Percentiles rank a stretch among this genome's conserved stretches.
These are phyloP conservation scores for Tuctoria greenei DNA, from an alignment of 176 grass and related monocot genomes.

Conservation along the genomic window DNA sequence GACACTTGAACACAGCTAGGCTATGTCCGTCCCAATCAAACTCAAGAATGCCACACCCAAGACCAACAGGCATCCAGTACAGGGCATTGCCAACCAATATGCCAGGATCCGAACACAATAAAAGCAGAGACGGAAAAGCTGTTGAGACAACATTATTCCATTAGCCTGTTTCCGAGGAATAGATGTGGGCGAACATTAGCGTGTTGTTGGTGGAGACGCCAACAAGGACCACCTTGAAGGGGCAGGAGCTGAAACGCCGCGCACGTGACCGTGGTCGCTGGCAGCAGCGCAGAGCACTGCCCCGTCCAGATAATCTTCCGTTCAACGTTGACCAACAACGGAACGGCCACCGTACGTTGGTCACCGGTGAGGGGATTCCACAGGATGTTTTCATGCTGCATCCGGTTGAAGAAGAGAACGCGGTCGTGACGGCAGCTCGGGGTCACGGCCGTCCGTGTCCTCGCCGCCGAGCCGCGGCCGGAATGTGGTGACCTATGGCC, in stretches of 20 bases:
- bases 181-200: neutral
- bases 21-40: slow-evolving; percentile 1
- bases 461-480: too few species aligned
- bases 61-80: slow-evolving; percentile 1
- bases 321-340: neutral
- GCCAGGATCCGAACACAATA: neutral
- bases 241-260: slow-evolving; percentile 6
- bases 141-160: neutral
- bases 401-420: neutral
- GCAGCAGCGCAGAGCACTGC: slow-evolving; percentile 1
- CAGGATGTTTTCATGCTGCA: neutral
- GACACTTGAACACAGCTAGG: neutral
- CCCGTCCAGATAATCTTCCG: neutral
- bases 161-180: neutral
- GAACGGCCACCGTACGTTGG: neutral
- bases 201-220: neutral
- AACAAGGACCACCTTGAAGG: slow-evolving; percentile 9
- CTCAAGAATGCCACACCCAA: neutral
- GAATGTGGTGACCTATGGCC: too few species aligned
- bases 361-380: slow-evolving; percentile 15
- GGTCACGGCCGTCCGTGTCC: neutral
- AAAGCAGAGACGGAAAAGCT: neutral
- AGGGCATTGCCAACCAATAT: neutral
- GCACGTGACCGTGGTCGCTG: neutral
- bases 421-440: slow-evolving; percentile 8